Evolutionary conservation across 208 protist species (phyloP).

Genomic region (Leishmania major): DNA sequence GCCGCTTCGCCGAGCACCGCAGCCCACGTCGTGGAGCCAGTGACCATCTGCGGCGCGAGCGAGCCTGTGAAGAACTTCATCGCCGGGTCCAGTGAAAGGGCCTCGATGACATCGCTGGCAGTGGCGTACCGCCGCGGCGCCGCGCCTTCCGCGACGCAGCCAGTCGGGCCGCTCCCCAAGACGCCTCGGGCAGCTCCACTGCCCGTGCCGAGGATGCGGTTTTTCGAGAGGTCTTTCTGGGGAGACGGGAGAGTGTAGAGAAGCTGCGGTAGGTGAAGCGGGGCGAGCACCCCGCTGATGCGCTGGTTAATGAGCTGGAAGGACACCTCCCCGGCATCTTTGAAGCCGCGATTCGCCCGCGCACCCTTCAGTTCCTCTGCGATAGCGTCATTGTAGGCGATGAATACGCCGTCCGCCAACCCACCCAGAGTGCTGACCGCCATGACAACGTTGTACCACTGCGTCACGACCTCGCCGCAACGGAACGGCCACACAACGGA

Average conservation of each 20-base stretch:
- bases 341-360: constrained; percentile 22
- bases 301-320: constrained; percentile 50
- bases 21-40: constrained; percentile 26
- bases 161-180: background rate
- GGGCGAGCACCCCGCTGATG: constrained; percentile 51
- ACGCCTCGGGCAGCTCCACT: background rate
- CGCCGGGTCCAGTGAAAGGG: constrained; percentile 60
- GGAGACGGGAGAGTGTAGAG: constrained; percentile 43
- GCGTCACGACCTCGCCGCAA: constrained; percentile 83
- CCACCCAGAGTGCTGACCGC: constrained; percentile 61
- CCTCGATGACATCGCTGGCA: constrained; percentile 56
- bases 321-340: constrained; percentile 34
- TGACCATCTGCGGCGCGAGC: constrained; percentile 20
- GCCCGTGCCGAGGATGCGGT: constrained; percentile 16
- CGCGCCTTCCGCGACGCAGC: constrained; percentile 1
- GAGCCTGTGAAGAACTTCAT: constrained; percentile 77
- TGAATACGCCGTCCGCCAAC: constrained; percentile 63
- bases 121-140: constrained; percentile 25
- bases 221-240: constrained; percentile 22
- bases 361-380: constrained; percentile 26
- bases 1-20: constrained; percentile 47
- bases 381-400: constrained; percentile 71
- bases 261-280: constrained; percentile 67
- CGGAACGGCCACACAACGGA: constrained; percentile 81
- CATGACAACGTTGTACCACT: constrained; percentile 88